Evolutionary conservation across 1,284 basidiomycete species (phyloP).

Genomic region (Irpex sp.): DNA sequence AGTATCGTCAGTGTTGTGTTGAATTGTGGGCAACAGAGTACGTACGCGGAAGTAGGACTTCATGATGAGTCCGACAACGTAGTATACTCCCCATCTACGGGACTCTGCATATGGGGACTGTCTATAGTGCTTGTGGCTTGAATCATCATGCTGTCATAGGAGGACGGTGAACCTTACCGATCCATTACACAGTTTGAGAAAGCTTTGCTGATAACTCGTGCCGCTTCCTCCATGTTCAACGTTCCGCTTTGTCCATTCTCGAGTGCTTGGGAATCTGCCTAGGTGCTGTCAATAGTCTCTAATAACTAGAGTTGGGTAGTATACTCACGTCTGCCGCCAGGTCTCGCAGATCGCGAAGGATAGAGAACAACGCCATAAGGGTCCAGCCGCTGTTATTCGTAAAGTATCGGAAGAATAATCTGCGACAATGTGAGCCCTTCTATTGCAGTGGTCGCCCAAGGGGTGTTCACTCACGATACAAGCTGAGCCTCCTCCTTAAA

Average conservation of each 20-base stretch:
- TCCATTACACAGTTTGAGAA: conserved; percentile 91
- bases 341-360: conserved; percentile 76
- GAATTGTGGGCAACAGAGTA: conserved; percentile 10
- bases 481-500: conserved; percentile 62
- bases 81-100: conserved; percentile 93
- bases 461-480: conserved; percentile 23
- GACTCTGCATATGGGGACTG: conserved; percentile 67
- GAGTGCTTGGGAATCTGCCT: conserved; percentile 69
- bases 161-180: conserved; percentile 45
- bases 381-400: conserved; percentile 79
- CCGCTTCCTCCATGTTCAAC: conserved; percentile 88
- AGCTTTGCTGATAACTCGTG: conserved; percentile 86
- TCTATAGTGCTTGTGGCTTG: conserved; percentile 11
- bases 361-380: conserved; percentile 73
- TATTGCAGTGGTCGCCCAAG: not conserved
- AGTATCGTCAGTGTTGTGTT: not conserved
- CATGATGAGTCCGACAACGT: conserved; percentile 87
- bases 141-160: not conserved
- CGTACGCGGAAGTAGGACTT: conserved; percentile 93
- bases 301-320: not conserved
- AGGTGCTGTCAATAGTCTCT: not conserved
- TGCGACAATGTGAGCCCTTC: conserved; percentile 22
- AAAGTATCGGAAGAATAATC: conserved; percentile 76
- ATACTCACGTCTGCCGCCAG: conserved; percentile 67
- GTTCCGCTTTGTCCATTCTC: conserved; percentile 57